phyloP scores from a whole-genome alignment of 2,329 filamentous ascomycete species.

The Ophiocordyceps camponoti-leonardi region DNA sequence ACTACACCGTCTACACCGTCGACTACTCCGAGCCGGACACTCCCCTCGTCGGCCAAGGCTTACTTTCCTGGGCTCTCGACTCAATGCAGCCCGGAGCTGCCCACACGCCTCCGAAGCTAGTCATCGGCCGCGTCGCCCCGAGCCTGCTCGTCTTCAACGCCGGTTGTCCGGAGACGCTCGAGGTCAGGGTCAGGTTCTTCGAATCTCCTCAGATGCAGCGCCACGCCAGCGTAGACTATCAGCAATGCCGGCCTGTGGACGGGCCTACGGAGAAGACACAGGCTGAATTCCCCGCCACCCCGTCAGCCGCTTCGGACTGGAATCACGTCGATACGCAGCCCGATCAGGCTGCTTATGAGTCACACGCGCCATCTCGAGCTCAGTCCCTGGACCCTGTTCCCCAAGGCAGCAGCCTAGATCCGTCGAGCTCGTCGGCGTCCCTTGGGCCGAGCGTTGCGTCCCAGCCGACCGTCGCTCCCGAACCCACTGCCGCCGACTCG shows the following conservation, averaged over 20 bases:
- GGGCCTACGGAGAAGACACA: conserved; percentile 4
- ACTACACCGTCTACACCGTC: conserved; percentile 94
- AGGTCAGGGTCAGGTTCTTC: conserved; percentile 79
- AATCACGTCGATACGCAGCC: conserved; percentile 50
- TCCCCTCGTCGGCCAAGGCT: conserved; percentile 85
- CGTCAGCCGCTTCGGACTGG: conserved; percentile 59
- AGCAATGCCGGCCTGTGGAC: neutral
- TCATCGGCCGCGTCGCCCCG: conserved; percentile 80
- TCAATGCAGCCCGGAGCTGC: conserved; percentile 17
- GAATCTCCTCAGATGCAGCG: conserved; percentile 46
- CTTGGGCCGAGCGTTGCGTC: conserved; percentile 5
- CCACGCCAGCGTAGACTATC: conserved; percentile 8
- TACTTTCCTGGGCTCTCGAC: conserved; percentile 70
- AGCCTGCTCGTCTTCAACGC: conserved; percentile 74
- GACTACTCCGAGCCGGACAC: conserved; percentile 93
- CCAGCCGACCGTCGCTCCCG: neutral
- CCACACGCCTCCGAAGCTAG: conserved; percentile 48
- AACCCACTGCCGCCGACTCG: neutral
- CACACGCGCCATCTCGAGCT: conserved; percentile 19
- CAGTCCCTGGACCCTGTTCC: conserved; percentile 12
- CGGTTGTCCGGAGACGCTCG: conserved; percentile 71
- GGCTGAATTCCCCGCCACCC: conserved; percentile 20
- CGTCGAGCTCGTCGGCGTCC: conserved; percentile 8
- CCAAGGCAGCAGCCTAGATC: conserved; percentile 8
- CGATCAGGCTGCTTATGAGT: conserved; percentile 16